Conservation (phyloP, 2,329 filamentous ascomycete species). For the Fonsecaea pedrosoi region DNA sequence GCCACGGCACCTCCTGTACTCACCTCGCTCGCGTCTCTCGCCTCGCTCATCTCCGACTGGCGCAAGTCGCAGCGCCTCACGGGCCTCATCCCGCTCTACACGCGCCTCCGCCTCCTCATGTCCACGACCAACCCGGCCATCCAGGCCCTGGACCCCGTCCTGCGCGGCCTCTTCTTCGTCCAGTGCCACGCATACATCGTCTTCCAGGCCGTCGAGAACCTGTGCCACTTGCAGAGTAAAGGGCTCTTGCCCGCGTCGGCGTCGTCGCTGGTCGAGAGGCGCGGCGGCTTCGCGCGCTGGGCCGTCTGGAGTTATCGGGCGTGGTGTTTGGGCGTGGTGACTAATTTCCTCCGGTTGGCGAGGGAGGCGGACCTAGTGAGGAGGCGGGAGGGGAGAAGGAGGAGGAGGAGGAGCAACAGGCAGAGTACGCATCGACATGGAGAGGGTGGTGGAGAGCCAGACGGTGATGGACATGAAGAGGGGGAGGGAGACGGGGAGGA, state of each 20-base stretch:
- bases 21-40: constrained; percentile 51
- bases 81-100: constrained; percentile 75
- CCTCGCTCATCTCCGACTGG: constrained; percentile 60
- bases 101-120: constrained; percentile 70
- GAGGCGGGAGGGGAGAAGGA: constrained; percentile 17
- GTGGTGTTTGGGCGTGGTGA: constrained; percentile 77
- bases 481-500: too few species aligned
- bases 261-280: constrained; percentile 43
- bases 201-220: constrained; percentile 84
- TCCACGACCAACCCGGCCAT: constrained; percentile 35
- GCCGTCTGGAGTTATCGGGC: constrained; percentile 76
- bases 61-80: constrained; percentile 64
- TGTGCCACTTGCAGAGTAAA: constrained; percentile 75
- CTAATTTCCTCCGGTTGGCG: constrained; percentile 74
- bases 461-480: too few species aligned
- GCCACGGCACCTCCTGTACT: constrained; percentile 55
- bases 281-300: constrained; percentile 60
- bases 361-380: constrained; percentile 45
- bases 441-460: too few species aligned
- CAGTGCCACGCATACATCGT: constrained; percentile 71
- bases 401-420: constrained; percentile 20
- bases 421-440: not conserved
- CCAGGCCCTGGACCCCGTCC: constrained; percentile 49
- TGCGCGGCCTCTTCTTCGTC: constrained; percentile 64
- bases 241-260: constrained; percentile 64